A percentile compares a stretch with the other conserved stretches of the same genome.
Evolutionary conservation across 2,329 filamentous ascomycete species (phyloP).

Genomic region (Neonectria hederae): DNA sequence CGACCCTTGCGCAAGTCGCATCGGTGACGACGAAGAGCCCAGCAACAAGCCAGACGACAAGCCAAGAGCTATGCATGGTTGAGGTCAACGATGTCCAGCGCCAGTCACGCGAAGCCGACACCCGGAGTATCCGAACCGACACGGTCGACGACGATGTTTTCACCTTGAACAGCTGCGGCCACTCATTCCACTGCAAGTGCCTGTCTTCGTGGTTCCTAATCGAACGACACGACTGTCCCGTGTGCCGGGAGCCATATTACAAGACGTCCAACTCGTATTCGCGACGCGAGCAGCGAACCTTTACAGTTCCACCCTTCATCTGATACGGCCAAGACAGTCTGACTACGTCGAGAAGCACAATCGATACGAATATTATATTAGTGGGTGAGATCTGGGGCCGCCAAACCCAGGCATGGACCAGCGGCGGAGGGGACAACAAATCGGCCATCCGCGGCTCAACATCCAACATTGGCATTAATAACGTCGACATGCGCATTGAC

Average conservation of each 20-base stretch:
- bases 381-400: background rate
- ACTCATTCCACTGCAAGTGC: conserved; percentile 53
- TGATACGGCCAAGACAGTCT: conserved; percentile 13
- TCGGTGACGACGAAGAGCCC: conserved; percentile 21
- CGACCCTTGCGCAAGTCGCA: conserved; percentile 30
- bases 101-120: background rate
- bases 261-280: conserved; percentile 10
- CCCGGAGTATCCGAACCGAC: background rate
- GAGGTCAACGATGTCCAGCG: background rate
- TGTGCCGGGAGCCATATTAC: conserved; percentile 51
- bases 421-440: no score
- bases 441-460: no score
- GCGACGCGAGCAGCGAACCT: conserved; percentile 21
- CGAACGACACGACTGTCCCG: conserved; percentile 49
- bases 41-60: background rate
- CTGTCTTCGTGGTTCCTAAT: conserved; percentile 52
- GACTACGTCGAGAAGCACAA: background rate
- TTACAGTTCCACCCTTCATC: conserved; percentile 35
- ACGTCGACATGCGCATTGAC: no score
- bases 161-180: conserved; percentile 49
- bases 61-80: background rate
- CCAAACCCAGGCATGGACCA: no score
- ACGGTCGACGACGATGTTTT: conserved; percentile 46
- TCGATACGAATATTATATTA: background rate
- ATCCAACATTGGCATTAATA: background rate